Evolutionary conservation across 2,329 filamentous ascomycete genomes (phyloP).

Genomic region (Fusarium sp.): DNA sequence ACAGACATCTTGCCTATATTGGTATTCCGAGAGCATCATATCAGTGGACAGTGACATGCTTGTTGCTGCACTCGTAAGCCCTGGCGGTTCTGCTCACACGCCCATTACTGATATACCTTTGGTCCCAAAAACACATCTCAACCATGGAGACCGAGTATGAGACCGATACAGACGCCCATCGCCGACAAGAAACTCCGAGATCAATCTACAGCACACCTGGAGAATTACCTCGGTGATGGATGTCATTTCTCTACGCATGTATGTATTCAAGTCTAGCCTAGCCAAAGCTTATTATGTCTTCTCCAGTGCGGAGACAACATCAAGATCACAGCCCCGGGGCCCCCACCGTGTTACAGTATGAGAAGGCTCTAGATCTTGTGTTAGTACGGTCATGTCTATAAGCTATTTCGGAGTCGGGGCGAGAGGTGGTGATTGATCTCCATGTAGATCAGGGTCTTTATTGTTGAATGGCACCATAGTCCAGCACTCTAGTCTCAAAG

Average conservation of each 20-base stretch:
- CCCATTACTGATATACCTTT: not conserved
- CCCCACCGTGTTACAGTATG: conserved; percentile 1
- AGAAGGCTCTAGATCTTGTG: not conserved
- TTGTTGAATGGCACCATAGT: not conserved
- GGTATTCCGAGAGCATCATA: conserved; percentile 19
- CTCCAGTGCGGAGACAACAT: conserved; percentile 11
- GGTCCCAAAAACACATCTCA: not conserved
- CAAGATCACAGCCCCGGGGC: not conserved
- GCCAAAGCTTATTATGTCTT: conserved; percentile 27
- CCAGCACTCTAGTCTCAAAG: not conserved
- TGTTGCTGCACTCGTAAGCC: not conserved
- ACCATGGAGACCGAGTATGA: not conserved
- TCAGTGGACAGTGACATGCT: not conserved
- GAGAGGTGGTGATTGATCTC: not conserved
- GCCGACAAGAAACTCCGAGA: conserved; percentile 5
- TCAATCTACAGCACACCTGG: conserved; percentile 3
- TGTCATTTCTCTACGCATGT: not conserved
- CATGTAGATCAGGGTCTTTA: conserved; percentile 34
- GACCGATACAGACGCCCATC: not conserved
- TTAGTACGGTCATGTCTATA: not conserved
- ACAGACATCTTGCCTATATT: not conserved
- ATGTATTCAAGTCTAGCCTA: too few species aligned
- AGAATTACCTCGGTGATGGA: not conserved
- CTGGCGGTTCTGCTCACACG: conserved; percentile 2
- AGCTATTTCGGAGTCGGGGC: not conserved